Percentiles rank a stretch among this genome's conserved stretches.
phyloP scores from a whole-genome alignment of 768 basidiomycete species.

The Tylopilus plumbeoviolaceoides region DNA sequence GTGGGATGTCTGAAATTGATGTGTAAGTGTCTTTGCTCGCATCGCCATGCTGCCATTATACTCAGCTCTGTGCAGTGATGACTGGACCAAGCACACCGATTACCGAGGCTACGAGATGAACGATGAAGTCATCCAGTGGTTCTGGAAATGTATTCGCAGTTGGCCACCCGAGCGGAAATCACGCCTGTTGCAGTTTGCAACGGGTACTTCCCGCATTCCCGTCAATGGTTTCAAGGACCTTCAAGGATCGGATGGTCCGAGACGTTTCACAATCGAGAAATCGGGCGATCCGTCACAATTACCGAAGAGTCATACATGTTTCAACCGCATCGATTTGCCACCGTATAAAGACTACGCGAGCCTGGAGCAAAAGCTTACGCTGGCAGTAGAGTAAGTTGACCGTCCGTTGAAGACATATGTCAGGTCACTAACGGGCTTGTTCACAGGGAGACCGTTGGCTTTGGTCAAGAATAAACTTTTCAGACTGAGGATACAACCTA shows the following conservation, averaged over 20 bases:
- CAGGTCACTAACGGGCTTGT: constrained; percentile 11
- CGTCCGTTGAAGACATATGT: constrained; percentile 2
- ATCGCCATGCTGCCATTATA: not conserved
- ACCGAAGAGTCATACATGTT: constrained; percentile 96
- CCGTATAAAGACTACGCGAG: constrained; percentile 95
- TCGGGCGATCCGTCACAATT: constrained; percentile 94
- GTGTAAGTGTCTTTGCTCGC: constrained; percentile 56
- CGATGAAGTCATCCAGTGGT: constrained; percentile 98
- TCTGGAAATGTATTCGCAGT: constrained; percentile 97
- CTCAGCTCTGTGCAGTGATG: constrained; percentile 52
- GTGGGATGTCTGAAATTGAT: constrained; percentile 99
- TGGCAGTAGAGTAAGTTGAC: constrained; percentile 82
- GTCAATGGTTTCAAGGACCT: constrained; percentile 99
- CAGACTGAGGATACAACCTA: constrained; percentile 2
- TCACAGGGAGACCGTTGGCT: constrained; percentile 84
- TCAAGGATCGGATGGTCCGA: constrained; percentile 95
- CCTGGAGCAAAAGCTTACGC: constrained; percentile 90
- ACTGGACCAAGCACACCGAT: constrained; percentile 99
- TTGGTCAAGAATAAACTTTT: constrained; percentile 78
- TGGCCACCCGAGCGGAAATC: constrained; percentile 99
- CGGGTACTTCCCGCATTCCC: constrained; percentile 94
- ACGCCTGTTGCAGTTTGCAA: constrained; percentile 92
- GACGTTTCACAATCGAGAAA: constrained; percentile 98
- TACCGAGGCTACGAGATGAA: constrained; percentile 95
- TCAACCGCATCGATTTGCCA: constrained; percentile 96